phyloP scores from a whole-genome alignment of 208 protist genomes.

The Trypanosoma cruzi region DNA sequence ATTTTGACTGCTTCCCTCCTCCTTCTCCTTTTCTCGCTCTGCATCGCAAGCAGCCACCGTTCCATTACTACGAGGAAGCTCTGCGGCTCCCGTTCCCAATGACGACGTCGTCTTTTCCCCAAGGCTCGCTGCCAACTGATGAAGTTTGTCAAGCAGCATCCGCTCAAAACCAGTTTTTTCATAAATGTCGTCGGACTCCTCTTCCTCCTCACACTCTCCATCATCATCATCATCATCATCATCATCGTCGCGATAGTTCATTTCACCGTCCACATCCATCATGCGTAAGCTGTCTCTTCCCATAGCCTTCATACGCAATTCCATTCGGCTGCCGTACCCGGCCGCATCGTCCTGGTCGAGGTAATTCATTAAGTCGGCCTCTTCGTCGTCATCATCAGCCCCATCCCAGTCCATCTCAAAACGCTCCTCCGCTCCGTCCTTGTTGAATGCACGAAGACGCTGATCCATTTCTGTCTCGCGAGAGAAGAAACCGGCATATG shows the following conservation, averaged over 20 bases:
- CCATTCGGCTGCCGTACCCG: slow-evolving; percentile 42
- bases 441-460: slow-evolving; percentile 8
- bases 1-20: slow-evolving; percentile 4
- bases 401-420: slow-evolving; percentile 33
- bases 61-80: not conserved
- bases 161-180: slow-evolving; percentile 31
- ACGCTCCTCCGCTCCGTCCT: slow-evolving; percentile 33
- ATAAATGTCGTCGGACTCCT: slow-evolving; percentile 12
- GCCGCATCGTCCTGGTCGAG: slow-evolving; percentile 74
- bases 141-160: slow-evolving; percentile 31
- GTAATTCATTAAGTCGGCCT: slow-evolving; percentile 80
- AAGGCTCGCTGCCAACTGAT: slow-evolving; percentile 14
- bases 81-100: not conserved
- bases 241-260: slow-evolving; percentile 3
- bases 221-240: slow-evolving; percentile 18
- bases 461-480: slow-evolving; percentile 28
- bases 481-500: slow-evolving; percentile 19
- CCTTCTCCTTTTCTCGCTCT: not conserved
- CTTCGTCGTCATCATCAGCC: slow-evolving; percentile 34
- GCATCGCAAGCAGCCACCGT: not conserved
- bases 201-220: slow-evolving; percentile 27
- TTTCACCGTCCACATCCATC: slow-evolving; percentile 24
- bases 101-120: not conserved
- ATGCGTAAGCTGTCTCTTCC: slow-evolving; percentile 35
- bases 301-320: slow-evolving; percentile 39